Conservation (phyloP, 768 basidiomycete species). For the Phanerochaete carnosa region DNA sequence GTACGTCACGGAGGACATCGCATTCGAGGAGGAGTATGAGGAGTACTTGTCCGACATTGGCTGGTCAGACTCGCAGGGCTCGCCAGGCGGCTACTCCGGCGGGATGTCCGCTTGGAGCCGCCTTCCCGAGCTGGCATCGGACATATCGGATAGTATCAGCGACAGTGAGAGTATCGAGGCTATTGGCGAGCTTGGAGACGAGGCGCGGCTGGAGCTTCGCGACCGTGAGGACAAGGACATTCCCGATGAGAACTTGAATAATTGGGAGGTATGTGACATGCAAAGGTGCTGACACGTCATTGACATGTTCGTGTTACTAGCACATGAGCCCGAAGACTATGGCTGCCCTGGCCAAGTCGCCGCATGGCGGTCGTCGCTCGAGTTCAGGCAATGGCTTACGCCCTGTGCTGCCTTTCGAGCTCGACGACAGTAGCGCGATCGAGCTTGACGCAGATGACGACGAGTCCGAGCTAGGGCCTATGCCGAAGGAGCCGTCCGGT, state of each 20-base stretch:
- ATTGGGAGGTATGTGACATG: slow-evolving; percentile 80
- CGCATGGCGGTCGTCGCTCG: slow-evolving; percentile 66
- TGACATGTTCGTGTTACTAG: slow-evolving; percentile 35
- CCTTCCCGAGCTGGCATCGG: slow-evolving; percentile 73
- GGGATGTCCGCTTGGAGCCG: slow-evolving; percentile 74
- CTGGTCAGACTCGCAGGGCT: slow-evolving; percentile 39
- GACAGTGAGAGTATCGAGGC: slow-evolving; percentile 92
- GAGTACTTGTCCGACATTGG: slow-evolving; percentile 90
- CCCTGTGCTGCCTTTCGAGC: slow-evolving; percentile 73
- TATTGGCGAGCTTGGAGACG: slow-evolving; percentile 86
- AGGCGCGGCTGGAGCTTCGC: slow-evolving; percentile 55
- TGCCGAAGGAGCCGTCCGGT: slow-evolving; percentile 66
- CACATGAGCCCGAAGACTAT: slow-evolving; percentile 97
- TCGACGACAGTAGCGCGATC: slow-evolving; percentile 62
- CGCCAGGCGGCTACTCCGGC: slow-evolving; percentile 34
- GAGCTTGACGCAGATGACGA: slow-evolving; percentile 69
- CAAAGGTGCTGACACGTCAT: neutral
- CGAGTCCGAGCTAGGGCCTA: slow-evolving; percentile 68
- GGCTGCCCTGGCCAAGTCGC: slow-evolving; percentile 89
- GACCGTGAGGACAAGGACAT: slow-evolving; percentile 60
- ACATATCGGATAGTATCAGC: slow-evolving; percentile 85
- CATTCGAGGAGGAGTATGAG: slow-evolving; percentile 96
- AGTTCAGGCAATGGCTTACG: slow-evolving; percentile 81
- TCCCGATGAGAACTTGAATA: slow-evolving; percentile 82
- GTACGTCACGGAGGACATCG: slow-evolving; percentile 90